A percentile compares a stretch with the other conserved stretches of the same genome.
Conservation (phyloP, 2,329 filamentous ascomycete genomes). For the Nigrograna mackinnonii region DNA sequence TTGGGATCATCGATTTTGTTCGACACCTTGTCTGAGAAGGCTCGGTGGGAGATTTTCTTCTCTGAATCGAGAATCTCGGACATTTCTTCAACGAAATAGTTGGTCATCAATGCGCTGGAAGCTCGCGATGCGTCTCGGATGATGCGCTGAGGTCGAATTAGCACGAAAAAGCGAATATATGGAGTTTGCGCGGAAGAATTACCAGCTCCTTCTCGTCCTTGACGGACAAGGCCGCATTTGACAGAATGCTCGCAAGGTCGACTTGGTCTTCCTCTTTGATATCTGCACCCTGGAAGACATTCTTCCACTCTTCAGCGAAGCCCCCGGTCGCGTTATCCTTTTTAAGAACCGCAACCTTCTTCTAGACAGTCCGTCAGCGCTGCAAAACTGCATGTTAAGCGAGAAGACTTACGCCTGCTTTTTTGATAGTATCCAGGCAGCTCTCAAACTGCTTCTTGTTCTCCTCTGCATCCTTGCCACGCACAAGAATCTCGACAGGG, state of each 20-base stretch:
- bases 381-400: slow-evolving; percentile 4
- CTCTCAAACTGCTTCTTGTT: slow-evolving; percentile 90
- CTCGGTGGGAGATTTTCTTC: slow-evolving; percentile 92
- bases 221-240: slow-evolving; percentile 80
- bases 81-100: slow-evolving; percentile 98
- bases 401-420: slow-evolving; percentile 70
- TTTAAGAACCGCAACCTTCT: slow-evolving; percentile 84
- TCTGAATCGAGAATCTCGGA: slow-evolving; percentile 93
- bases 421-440: slow-evolving; percentile 84
- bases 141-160: slow-evolving; percentile 61
- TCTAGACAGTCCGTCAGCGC: slow-evolving; percentile 54
- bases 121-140: slow-evolving; percentile 95
- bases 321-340: slow-evolving; percentile 86
- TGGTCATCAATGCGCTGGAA: slow-evolving; percentile 91
- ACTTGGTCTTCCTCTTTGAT: slow-evolving; percentile 87
- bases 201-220: slow-evolving; percentile 93
- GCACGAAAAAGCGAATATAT: slow-evolving; percentile 1
- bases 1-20: slow-evolving; percentile 91
- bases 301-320: slow-evolving; percentile 97
- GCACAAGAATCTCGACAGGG: slow-evolving; percentile 86
- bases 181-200: no score
- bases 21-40: slow-evolving; percentile 83
- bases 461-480: slow-evolving; percentile 87
- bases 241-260: slow-evolving; percentile 82
- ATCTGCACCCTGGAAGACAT: slow-evolving; percentile 69